Evolutionary conservation across 306 rosid species (phyloP), one percentile per base, ranked within the genome.

Genomic region (Prunus fruticosa): DNA sequence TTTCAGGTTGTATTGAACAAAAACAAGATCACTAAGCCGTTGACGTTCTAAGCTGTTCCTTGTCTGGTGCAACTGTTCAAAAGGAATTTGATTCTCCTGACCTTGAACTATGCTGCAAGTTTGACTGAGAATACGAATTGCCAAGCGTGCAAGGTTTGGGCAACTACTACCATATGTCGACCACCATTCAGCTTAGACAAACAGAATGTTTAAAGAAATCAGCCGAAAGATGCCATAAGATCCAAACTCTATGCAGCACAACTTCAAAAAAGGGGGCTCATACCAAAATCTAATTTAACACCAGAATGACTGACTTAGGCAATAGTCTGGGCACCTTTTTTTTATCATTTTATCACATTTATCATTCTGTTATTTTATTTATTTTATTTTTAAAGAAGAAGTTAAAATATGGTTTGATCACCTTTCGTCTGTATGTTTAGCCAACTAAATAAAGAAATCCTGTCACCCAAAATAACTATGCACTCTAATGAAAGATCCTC

Each of bases 161-260:
- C 93, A 91, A 63, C 90, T 85, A 79, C 96, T 84, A 66, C 96
- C 96, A 82, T 91, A 91, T 57, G 96, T 91, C 58, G 93, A 88
- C 96, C 96, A 88, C 96, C 96, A 91, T 82, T 88, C 93, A 65
- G 89, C 91, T 88, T 57, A 50, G 76, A 86, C 71, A 45, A 75
- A 14, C 30, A 85, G 22, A 70, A 27, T 50, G 41, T 61, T 70
- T 49, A 76, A 12, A 41, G 56, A 50, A 61, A 47, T 50, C 13
- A 61, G 45, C 60, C 20, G 3, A 64, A 52, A 28, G 6, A 38
- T 22, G 34, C 18, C 20, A 78, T 12, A 62, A 34, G n/a, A 22
- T 20, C 20, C 22, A 64, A 58, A 34, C 45, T 11, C 46, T 53
- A 12, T 49, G 69, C 56, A 70, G 71, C 57, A 43, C 70, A 68